Percentiles rank a stretch among this genome's conserved stretches.
phyloP scores from a whole-genome alignment of 441 rosid genomes.

The Eruca vesicaria region DNA sequence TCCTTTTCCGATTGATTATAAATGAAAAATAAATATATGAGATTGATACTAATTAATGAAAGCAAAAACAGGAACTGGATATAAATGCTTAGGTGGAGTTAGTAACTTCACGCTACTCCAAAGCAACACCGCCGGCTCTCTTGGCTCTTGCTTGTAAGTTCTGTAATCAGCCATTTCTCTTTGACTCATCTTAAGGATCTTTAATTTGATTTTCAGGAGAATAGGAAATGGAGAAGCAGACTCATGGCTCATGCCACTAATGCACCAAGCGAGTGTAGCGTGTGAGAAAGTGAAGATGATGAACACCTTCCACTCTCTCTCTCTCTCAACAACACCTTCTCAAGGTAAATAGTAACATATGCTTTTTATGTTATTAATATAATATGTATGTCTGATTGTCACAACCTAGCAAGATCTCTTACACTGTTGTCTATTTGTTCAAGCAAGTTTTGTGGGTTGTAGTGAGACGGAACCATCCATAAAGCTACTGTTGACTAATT shows the following conservation, averaged over 20 bases:
- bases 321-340: neutral
- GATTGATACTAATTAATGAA: neutral
- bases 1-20: neutral
- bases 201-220: constrained; percentile 23
- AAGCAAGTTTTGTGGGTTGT: too few species aligned
- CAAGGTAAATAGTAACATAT: neutral
- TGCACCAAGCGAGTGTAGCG: constrained; percentile 55
- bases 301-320: constrained; percentile 16
- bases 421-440: too few species aligned
- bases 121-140: constrained; percentile 53
- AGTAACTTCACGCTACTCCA: constrained; percentile 57
- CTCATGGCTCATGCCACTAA: constrained; percentile 22
- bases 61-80: constrained; percentile 59
- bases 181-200: constrained; percentile 10
- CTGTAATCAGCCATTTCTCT: neutral
- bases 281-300: constrained; percentile 76
- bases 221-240: constrained; percentile 25
- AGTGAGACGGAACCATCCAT: too few species aligned
- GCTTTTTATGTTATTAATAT: neutral
- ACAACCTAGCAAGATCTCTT: too few species aligned
- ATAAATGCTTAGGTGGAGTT: constrained; percentile 66
- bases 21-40: neutral
- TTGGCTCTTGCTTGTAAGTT: constrained; percentile 77
- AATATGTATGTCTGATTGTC: neutral
- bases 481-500: too few species aligned